Conservation (phyloP, 2,329 filamentous ascomycete species). For the Colletotrichum ledebouriae region DNA sequence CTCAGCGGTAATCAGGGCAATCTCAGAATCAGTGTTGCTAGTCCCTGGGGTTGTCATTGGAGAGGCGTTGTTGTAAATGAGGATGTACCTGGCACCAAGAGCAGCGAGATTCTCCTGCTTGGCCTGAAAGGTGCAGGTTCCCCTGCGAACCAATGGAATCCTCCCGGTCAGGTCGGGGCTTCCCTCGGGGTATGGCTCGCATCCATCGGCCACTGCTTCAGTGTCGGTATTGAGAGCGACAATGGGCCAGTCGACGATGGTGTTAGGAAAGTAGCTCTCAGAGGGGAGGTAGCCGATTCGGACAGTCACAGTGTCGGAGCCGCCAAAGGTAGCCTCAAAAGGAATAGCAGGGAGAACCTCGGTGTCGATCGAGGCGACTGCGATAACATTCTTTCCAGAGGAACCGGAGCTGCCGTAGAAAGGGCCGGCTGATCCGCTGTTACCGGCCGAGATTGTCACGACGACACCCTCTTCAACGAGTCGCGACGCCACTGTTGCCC, state of each 20-base stretch:
- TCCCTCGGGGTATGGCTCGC: slow-evolving; percentile 45
- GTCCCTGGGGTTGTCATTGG: slow-evolving; percentile 41
- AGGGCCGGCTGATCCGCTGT: slow-evolving; percentile 62
- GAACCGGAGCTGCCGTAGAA: slow-evolving; percentile 60
- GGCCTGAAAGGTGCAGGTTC: slow-evolving; percentile 49
- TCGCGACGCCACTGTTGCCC: slow-evolving; percentile 55
- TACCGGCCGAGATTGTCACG: slow-evolving; percentile 65
- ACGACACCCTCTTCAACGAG: slow-evolving; percentile 62
- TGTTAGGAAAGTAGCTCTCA: slow-evolving; percentile 49
- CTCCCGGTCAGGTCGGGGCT: slow-evolving; percentile 46
- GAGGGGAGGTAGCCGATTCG: slow-evolving; percentile 52
- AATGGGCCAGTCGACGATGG: slow-evolving; percentile 52
- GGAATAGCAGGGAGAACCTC: slow-evolving; percentile 48
- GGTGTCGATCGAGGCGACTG: slow-evolving; percentile 58
- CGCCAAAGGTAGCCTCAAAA: slow-evolving; percentile 50
- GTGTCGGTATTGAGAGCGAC: slow-evolving; percentile 47
- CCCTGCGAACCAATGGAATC: slow-evolving; percentile 55
- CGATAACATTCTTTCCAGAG: slow-evolving; percentile 56
- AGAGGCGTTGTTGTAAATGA: slow-evolving; percentile 50
- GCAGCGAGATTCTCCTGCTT: slow-evolving; percentile 49
- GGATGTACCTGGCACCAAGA: slow-evolving; percentile 47
- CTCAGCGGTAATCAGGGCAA: slow-evolving; percentile 46
- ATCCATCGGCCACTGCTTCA: slow-evolving; percentile 46
- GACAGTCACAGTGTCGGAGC: slow-evolving; percentile 45
- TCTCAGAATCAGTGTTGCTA: slow-evolving; percentile 32